phyloP scores from a whole-genome alignment of 768 basidiomycete species.

The Pulveroboletus sp. region DNA sequence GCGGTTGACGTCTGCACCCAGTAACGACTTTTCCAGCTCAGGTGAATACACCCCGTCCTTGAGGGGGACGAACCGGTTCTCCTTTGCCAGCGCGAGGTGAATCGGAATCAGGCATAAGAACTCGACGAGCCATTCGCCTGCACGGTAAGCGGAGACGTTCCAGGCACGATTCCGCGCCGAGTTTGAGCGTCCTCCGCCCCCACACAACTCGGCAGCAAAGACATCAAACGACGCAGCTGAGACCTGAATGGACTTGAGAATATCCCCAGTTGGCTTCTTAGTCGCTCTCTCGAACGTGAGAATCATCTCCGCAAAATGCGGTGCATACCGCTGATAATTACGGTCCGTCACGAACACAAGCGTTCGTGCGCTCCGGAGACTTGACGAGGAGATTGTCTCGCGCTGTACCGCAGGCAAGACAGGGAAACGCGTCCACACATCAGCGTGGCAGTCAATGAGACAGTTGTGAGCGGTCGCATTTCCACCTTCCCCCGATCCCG shows the following conservation, averaged over 20 bases:
- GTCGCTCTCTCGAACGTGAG: constrained; percentile 44
- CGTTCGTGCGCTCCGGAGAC: no score
- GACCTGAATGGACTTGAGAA: constrained; percentile 35
- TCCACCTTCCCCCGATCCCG: no score
- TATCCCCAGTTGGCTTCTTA: constrained; percentile 47
- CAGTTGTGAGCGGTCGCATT: constrained; percentile 47
- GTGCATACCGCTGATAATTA: constrained; percentile 31
- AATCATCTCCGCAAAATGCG: constrained; percentile 44
- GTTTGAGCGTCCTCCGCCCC: no score
- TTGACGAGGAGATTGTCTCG: constrained; percentile 36
- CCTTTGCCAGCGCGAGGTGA: constrained; percentile 54
- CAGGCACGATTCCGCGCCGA: no score
- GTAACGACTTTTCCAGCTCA: constrained; percentile 47
- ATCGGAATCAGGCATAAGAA: constrained; percentile 62
- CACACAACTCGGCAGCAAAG: constrained; percentile 23
- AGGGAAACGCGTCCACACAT: constrained; percentile 58
- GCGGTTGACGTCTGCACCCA: constrained; percentile 55
- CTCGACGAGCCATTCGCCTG: constrained; percentile 64
- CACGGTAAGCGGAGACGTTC: no score
- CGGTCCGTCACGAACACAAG: constrained; percentile 44
- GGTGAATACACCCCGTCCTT: constrained; percentile 51
- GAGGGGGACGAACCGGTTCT: constrained; percentile 57
- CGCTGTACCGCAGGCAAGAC: constrained; percentile 49
- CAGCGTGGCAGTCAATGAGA: constrained; percentile 49
- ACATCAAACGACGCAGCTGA: constrained; percentile 24